A percentile compares a stretch with the other conserved stretches of the same genome.
phyloP scores from a whole-genome alignment of 2,329 filamentous ascomycete genomes.

The Thielaviopsis populi region DNA sequence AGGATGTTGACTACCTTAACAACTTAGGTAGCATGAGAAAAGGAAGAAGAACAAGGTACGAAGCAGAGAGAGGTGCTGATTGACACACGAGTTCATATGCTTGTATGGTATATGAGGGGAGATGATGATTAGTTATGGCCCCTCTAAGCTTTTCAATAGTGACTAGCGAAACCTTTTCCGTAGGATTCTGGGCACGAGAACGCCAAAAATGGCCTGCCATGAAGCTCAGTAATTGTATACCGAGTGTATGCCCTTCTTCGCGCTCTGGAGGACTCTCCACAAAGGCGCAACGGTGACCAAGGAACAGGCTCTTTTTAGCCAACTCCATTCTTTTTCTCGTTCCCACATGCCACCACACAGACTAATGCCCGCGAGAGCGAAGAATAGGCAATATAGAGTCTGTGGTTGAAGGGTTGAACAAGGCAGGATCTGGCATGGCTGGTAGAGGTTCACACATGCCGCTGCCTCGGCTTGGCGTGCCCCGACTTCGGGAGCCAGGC shows the following conservation, averaged over 20 bases:
- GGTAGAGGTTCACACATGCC: not conserved
- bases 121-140: not conserved
- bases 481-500: not conserved
- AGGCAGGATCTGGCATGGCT: not conserved
- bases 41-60: not conserved
- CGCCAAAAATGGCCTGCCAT: too few species aligned
- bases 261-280: too few species aligned
- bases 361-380: not conserved
- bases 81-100: not conserved
- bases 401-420: not conserved
- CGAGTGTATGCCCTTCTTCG: too few species aligned
- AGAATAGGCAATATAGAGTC: not conserved
- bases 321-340: not conserved
- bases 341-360: not conserved
- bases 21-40: not conserved
- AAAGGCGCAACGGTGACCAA: not conserved
- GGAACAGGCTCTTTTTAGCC: not conserved
- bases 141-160: not conserved
- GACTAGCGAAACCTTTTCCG: too few species aligned
- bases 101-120: not conserved
- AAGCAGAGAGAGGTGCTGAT: not conserved
- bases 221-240: too few species aligned
- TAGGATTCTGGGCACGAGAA: too few species aligned
- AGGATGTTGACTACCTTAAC: not conserved
- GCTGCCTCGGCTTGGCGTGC: not conserved